phyloP scores from a whole-genome alignment of 2,329 filamentous ascomycete species.

The Fusarium torreyae region DNA sequence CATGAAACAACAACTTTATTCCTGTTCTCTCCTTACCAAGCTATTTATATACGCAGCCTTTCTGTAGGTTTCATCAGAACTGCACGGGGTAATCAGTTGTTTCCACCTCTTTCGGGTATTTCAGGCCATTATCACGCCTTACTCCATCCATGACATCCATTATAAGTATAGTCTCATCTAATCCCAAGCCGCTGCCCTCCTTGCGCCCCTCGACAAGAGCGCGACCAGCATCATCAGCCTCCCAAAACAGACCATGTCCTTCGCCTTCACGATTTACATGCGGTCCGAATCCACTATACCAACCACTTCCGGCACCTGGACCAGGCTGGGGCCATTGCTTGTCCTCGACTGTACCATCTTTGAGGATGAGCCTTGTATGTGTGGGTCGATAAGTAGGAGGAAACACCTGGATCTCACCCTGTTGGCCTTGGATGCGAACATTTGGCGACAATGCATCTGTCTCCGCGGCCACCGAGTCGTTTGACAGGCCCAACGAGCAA shows the following conservation, averaged over 20 bases:
- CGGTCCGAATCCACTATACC: background rate
- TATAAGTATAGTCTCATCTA: conserved; percentile 68
- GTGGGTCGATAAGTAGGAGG: conserved; percentile 58
- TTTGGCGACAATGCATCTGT: background rate
- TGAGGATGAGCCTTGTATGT: conserved; percentile 67
- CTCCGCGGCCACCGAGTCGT: background rate
- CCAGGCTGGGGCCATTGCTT: conserved; percentile 60
- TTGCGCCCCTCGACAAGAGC: conserved; percentile 81
- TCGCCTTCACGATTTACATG: conserved; percentile 58
- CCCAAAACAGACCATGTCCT: conserved; percentile 89
- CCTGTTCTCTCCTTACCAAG: too few relatives aligned
- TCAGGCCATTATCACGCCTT: conserved; percentile 65
- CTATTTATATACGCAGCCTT: too few relatives aligned
- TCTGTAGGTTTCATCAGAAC: background rate
- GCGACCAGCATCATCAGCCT: conserved; percentile 82
- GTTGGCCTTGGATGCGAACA: conserved; percentile 74
- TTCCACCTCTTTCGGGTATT: conserved; percentile 60
- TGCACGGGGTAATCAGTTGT: background rate
- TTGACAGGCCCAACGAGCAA: conserved; percentile 58
- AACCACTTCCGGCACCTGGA: conserved; percentile 4
- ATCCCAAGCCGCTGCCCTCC: conserved; percentile 77
- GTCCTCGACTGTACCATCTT: conserved; percentile 61
- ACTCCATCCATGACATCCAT: conserved; percentile 78
- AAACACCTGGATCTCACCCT: conserved; percentile 47
- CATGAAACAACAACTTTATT: too few relatives aligned